Conservation (phyloP, 495 filamentous ascomycete genomes). For the Haplographium delicatum region DNA sequence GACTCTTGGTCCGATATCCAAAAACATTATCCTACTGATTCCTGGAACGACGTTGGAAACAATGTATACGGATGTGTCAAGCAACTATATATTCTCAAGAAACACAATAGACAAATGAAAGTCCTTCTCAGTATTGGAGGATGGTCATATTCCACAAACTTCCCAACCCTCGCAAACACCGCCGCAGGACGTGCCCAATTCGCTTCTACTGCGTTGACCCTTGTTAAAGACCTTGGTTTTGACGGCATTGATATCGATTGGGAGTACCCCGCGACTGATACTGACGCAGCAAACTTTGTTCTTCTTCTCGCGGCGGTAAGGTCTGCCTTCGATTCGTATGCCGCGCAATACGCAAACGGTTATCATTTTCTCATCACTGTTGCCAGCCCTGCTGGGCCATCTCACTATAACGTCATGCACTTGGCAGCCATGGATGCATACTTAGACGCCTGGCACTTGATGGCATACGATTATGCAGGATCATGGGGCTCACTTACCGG, state of each 20-base stretch:
- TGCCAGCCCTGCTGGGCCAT: conserved; percentile 54
- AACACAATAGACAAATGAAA: conserved; percentile 79
- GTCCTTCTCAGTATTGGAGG: conserved; percentile 84
- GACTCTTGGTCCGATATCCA: not conserved
- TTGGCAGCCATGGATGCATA: conserved; percentile 64
- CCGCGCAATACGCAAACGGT: conserved; percentile 34
- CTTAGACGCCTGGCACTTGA: conserved; percentile 83
- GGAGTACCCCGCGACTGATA: conserved; percentile 51
- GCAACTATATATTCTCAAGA: conserved; percentile 83
- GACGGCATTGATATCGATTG: conserved; percentile 57
- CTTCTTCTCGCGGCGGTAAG: conserved; percentile 62
- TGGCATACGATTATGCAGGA: conserved; percentile 73
- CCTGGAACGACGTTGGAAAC: not conserved
- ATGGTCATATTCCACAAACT: conserved; percentile 78
- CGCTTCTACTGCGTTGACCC: conserved; percentile 56
- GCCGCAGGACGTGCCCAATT: conserved; percentile 52
- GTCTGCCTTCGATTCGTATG: conserved; percentile 58
- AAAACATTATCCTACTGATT: not conserved
- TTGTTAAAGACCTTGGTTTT: conserved; percentile 60
- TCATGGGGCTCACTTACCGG: conserved; percentile 64
- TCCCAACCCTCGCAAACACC: conserved; percentile 61
- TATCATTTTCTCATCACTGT: conserved; percentile 71
- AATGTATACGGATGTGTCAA: conserved; percentile 82
- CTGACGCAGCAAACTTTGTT: conserved; percentile 65
- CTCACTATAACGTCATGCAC: conserved; percentile 63